A percentile compares a stretch with the other conserved stretches of the same genome.
Conservation (phyloP, 2,329 filamentous ascomycete genomes). For the Penicillium verrucosum region DNA sequence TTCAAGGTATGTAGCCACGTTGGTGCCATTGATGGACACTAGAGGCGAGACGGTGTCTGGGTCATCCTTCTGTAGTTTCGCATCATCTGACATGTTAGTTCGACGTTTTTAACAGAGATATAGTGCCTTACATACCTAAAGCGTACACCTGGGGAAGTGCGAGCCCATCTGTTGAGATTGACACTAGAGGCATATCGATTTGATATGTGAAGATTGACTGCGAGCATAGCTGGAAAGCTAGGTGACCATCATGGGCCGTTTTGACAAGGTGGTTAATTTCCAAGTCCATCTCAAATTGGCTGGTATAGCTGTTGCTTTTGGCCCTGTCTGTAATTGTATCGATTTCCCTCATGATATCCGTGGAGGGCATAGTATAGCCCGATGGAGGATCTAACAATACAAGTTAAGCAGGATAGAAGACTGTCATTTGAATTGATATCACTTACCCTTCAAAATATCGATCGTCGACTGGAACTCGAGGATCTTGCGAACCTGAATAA, state of each 20-base stretch:
- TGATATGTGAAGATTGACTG: conserved; percentile 47
- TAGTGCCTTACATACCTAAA: conserved; percentile 12
- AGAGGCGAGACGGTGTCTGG: conserved; percentile 48
- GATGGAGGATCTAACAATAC: conserved; percentile 45
- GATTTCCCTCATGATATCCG: conserved; percentile 50
- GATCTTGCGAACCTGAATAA: conserved; percentile 33
- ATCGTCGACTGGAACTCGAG: conserved; percentile 51
- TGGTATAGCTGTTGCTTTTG: conserved; percentile 43
- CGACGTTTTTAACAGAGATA: not conserved
- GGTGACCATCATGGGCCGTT: conserved; percentile 62
- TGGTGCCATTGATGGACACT: conserved; percentile 55
- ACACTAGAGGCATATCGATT: conserved; percentile 49
- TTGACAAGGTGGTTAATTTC: conserved; percentile 55
- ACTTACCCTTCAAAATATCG: conserved; percentile 44
- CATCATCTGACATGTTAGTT: conserved; percentile 15
- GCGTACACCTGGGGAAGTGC: conserved; percentile 56
- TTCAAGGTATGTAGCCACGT: conserved; percentile 47
- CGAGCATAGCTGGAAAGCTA: conserved; percentile 30
- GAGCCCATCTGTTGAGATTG: conserved; percentile 59
- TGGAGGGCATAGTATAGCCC: conserved; percentile 49
- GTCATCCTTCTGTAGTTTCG: conserved; percentile 14
- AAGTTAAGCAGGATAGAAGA: conserved; percentile 5
- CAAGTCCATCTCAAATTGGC: conserved; percentile 55
- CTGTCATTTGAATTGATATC: not conserved
- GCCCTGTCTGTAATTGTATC: conserved; percentile 47